These are phyloP conservation scores for Colletotrichum karsti DNA, from an alignment of 2,329 filamentous ascomycete genomes.

Conservation along the genomic window DNA sequence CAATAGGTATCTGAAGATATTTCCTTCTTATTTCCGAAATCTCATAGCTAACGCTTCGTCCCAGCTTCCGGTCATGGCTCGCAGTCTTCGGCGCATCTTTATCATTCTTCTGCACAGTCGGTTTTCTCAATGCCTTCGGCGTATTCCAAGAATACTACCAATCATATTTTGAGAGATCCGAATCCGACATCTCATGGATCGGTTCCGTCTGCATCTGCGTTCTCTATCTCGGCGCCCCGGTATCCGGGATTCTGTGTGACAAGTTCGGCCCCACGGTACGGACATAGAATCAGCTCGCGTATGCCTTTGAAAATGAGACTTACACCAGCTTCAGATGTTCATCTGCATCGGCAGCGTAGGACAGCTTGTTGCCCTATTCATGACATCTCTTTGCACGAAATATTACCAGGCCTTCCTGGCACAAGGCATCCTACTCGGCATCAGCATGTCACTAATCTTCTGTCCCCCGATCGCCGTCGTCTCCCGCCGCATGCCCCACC, in stretches of 20 bases:
- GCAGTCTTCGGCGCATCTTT: constrained; percentile 31
- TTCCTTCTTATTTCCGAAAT: not conserved
- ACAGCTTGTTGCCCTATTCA: constrained; percentile 32
- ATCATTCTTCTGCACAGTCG: constrained; percentile 37
- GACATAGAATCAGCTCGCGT: constrained; percentile 52
- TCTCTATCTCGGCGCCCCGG: constrained; percentile 40
- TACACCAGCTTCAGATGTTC: constrained; percentile 41
- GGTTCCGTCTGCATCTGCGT: constrained; percentile 56
- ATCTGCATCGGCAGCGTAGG: constrained; percentile 54
- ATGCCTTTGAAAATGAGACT: not conserved
- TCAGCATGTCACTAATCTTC: constrained; percentile 52
- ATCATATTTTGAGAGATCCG: constrained; percentile 33
- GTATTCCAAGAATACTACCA: constrained; percentile 63
- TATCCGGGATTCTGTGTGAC: constrained; percentile 49
- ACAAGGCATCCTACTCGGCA: constrained; percentile 53
- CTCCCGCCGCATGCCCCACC: constrained; percentile 40
- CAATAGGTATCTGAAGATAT: not conserved
- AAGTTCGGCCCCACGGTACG: constrained; percentile 45
- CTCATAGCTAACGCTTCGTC: not conserved
- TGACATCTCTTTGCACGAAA: constrained; percentile 17
- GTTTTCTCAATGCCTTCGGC: constrained; percentile 36
- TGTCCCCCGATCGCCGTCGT: constrained; percentile 44
- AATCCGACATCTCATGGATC: constrained; percentile 49
- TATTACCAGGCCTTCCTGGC: constrained; percentile 56
- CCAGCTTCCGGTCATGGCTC: constrained; percentile 30